Evolutionary conservation across 2,329 filamentous ascomycete species (phyloP).

Genomic region (Phoma sp.): DNA sequence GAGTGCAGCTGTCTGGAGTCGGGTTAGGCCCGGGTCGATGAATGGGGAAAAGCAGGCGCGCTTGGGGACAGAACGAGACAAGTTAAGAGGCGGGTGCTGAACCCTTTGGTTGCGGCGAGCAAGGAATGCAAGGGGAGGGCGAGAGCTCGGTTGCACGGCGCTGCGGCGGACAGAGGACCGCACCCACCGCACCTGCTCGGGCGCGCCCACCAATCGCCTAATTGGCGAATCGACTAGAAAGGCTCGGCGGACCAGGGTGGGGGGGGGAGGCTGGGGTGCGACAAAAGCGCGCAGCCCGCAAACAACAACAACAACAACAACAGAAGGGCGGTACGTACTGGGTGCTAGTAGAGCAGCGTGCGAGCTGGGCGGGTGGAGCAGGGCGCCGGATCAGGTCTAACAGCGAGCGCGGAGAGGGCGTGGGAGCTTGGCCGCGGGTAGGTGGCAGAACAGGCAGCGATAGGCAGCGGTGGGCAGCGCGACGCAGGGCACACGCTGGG

Average conservation of each 20-base stretch:
- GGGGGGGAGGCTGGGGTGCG: constrained; percentile 19
- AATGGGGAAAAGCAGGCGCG: constrained; percentile 48
- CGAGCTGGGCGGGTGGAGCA: constrained; percentile 5
- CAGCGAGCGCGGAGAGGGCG: constrained; percentile 22
- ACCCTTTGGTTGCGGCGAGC: constrained; percentile 43
- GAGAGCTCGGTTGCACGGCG: constrained; percentile 40
- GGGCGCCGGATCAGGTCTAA: constrained; percentile 10
- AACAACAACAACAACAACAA: constrained; percentile 17
- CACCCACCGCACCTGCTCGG: constrained; percentile 15
- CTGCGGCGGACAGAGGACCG: constrained; percentile 20
- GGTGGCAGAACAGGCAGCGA: constrained; percentile 22
- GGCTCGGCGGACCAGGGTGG: constrained; percentile 16
- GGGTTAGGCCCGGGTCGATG: constrained; percentile 44
- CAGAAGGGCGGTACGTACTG: constrained; percentile 31
- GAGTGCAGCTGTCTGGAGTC: constrained; percentile 30
- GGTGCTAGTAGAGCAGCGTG: constrained; percentile 22
- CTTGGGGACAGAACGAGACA: constrained; percentile 45
- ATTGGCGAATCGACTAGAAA: neutral
- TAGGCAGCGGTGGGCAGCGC: constrained; percentile 28
- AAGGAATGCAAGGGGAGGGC: constrained; percentile 47
- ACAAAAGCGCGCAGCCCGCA: constrained; percentile 14
- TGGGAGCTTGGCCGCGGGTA: constrained; percentile 30
- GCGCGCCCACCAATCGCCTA: constrained; percentile 4
- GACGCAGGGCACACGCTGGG: constrained; percentile 27
- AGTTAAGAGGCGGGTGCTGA: constrained; percentile 36